Percentiles rank a stretch among this genome's conserved stretches.
phyloP scores from a whole-genome alignment of 2,329 filamentous ascomycete species.

The Xylariaceae sp. region DNA sequence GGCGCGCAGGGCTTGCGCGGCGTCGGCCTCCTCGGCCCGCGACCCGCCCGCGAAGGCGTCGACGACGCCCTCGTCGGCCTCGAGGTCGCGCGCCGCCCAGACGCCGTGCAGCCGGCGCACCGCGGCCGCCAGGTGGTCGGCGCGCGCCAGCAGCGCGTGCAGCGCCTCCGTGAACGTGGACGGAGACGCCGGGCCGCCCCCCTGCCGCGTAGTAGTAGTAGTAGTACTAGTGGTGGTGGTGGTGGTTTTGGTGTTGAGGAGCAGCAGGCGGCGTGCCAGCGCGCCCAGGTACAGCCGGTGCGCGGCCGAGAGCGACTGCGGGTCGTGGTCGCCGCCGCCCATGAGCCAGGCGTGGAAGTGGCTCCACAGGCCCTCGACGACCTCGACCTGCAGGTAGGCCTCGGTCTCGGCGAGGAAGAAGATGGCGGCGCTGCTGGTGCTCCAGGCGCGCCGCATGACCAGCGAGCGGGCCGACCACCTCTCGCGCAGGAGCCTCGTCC shows the following conservation, averaged over 20 bases:
- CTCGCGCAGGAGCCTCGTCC: conserved; percentile 53
- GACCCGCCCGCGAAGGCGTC: conserved; percentile 68
- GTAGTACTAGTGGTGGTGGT: too few species aligned
- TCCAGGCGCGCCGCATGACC: conserved; percentile 79
- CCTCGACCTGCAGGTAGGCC: conserved; percentile 81
- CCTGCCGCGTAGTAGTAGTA: conserved; percentile 49
- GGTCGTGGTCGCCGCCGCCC: conserved; percentile 55
- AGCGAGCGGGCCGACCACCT: conserved; percentile 56
- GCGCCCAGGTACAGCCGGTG: conserved; percentile 70
- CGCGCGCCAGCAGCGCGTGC: conserved; percentile 59
- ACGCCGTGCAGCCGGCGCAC: conserved; percentile 68
- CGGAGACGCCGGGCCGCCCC: too few species aligned
- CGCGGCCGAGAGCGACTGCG: conserved; percentile 73
- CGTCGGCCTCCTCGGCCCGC: conserved; percentile 62
- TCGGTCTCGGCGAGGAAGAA: conserved; percentile 87
- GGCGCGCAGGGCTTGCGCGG: conserved; percentile 55
- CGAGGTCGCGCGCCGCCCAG: conserved; percentile 72
- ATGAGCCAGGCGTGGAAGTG: conserved; percentile 71
- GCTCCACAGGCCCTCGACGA: conserved; percentile 74
- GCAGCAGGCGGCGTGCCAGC: conserved; percentile 58
- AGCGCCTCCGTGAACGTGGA: conserved; percentile 53
- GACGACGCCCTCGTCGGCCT: conserved; percentile 73
- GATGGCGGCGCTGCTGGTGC: conserved; percentile 75
- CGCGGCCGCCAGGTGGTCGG: conserved; percentile 76
- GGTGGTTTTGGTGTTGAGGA: too few species aligned